Evolutionary conservation across 1,284 basidiomycete species (phyloP), one percentile per base, ranked within the genome.

Genomic region (Cryptococcus depauperatus): DNA sequence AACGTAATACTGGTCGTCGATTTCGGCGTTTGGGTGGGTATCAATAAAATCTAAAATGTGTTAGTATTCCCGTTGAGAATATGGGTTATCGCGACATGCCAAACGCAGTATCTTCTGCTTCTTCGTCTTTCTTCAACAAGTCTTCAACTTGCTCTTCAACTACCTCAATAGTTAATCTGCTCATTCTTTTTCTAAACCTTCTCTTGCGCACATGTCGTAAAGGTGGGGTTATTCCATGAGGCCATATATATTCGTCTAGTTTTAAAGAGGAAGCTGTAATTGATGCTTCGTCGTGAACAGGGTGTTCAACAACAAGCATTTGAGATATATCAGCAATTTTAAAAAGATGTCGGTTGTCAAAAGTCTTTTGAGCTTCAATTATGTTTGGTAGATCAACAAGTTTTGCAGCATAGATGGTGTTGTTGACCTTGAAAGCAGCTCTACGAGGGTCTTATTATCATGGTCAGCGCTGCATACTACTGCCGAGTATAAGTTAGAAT

Each of bases 301-400:
- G 83, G 46, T 85, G 76, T 44, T 83, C 85, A 16, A 92, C 82
- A 8, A 92, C 82, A 39, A 95, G 77, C 84, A 95, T 91, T 79
- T 93, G 91, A 69, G 87, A 92, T 70, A 99, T 96, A 65, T 99
- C 95, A 26, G 91, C 91, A 1, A 95, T 85, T 72, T 99, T 99
- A 77, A 98, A 96, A 79, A 97, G 84, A 61, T 92, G 86, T 64
- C 91, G 88, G 66, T 84, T 89, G 71, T 98, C 93, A 41, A 95
- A 73, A 1, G 92, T 95, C 76, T 97, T 98, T 71, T 98, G 92
- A 19, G 89, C 81, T 68, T 99, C 95, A 51, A 95, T 79, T 46
- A 99, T 82, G 66, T 85, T 86, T 1, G 95, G 95, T 44, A 99
- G 73, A 69, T 99, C 95, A 46, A 98, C 95, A 8, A 99, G 79